phyloP scores from a whole-genome alignment of 2,329 filamentous ascomycete genomes.

The Drechslerella coelobrocha region DNA sequence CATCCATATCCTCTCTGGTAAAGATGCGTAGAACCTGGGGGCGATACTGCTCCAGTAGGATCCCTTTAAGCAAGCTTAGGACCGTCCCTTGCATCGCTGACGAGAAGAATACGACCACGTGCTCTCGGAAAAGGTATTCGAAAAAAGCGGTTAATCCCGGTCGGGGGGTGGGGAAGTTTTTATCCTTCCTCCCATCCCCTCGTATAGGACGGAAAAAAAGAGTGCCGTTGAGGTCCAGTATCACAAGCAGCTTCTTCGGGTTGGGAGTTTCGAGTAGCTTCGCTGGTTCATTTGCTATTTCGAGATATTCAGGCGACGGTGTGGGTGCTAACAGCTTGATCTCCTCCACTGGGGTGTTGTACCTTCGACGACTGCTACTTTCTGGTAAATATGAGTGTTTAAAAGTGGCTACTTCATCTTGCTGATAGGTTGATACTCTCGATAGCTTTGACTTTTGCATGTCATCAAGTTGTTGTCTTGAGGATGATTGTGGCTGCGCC shows the following conservation, averaged over 20 bases:
- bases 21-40: conserved; percentile 72
- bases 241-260: conserved; percentile 69
- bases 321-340: conserved; percentile 18
- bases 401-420: no score
- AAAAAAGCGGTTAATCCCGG: conserved; percentile 75
- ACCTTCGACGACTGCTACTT: no score
- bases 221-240: conserved; percentile 94
- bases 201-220: conserved; percentile 74
- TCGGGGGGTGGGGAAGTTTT: conserved; percentile 68
- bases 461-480: no score
- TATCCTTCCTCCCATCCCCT: conserved; percentile 55
- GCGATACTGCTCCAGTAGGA: conserved; percentile 67
- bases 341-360: not conserved
- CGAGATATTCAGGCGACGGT: conserved; percentile 25
- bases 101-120: conserved; percentile 88
- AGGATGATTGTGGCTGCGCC: no score
- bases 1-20: conserved; percentile 77
- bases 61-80: conserved; percentile 68
- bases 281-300: not conserved
- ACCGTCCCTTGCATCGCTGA: conserved; percentile 80
- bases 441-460: no score
- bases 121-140: conserved; percentile 73
- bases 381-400: no score
- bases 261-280: not conserved
- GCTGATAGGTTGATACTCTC: no score